A percentile compares a stretch with the other conserved stretches of the same genome.
Conservation (phyloP, 73 alveolate genomes). For the Tetrahymena malaccensis region DNA sequence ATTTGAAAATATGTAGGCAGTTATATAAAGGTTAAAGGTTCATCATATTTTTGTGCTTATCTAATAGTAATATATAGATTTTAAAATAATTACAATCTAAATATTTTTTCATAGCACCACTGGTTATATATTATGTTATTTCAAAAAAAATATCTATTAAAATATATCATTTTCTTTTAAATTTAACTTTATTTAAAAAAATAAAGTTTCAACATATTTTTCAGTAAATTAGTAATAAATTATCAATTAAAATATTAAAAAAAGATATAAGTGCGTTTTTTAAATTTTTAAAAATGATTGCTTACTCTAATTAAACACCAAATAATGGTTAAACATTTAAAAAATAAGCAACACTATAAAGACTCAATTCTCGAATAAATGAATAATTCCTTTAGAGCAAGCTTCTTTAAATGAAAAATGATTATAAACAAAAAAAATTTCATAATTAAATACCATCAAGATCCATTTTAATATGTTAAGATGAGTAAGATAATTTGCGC, state of each 20-base stretch:
- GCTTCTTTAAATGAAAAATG: not conserved
- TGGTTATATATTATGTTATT: too few species aligned
- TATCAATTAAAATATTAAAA: not conserved
- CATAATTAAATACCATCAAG: not conserved
- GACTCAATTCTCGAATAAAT: not conserved
- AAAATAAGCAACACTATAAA: not conserved
- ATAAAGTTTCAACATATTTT: too few species aligned
- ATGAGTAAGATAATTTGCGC: not conserved
- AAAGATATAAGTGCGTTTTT: not conserved
- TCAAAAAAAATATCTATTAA: too few species aligned
- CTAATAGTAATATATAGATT: too few species aligned
- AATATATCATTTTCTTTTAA: too few species aligned
- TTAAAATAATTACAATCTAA: too few species aligned
- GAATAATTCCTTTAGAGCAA: not conserved
- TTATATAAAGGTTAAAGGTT: too few species aligned
- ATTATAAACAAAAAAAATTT: not conserved
- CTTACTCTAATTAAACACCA: not conserved
- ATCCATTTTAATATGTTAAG: not conserved
- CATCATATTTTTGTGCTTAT: too few species aligned
- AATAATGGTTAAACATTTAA: not conserved
- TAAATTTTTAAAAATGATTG: not conserved
- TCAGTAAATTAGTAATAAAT: too few species aligned
- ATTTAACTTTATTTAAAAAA: too few species aligned
- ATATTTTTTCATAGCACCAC: too few species aligned
- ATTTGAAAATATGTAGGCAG: too few species aligned